A percentile compares a stretch with the other conserved stretches of the same genome.
These are phyloP conservation scores for Geotrichum klebahnii DNA, from an alignment of 1,139 yeast genomes.

Conservation along the genomic window DNA sequence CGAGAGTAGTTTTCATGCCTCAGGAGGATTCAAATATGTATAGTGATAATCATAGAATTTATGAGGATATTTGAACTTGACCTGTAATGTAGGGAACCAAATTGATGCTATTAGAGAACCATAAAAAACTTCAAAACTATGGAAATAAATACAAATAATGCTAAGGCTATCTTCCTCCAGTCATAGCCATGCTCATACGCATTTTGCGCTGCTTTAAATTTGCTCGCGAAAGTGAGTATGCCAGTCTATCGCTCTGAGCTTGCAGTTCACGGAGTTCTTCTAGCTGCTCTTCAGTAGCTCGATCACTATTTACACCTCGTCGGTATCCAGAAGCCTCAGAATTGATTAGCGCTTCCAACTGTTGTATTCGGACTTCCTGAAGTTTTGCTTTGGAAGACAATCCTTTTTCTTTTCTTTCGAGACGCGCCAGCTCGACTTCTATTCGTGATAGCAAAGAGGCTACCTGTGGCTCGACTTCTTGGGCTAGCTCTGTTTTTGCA, in stretches of 20 bases:
- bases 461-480: slow-evolving; percentile 34
- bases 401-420: slow-evolving; percentile 30
- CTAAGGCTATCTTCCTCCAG: slow-evolving; percentile 5
- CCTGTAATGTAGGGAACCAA: no score
- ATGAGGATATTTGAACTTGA: no score
- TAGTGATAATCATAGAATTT: no score
- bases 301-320: slow-evolving; percentile 24
- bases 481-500: slow-evolving; percentile 30
- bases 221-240: slow-evolving; percentile 36
- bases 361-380: slow-evolving; percentile 15
- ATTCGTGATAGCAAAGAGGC: slow-evolving; percentile 27
- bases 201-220: slow-evolving; percentile 34
- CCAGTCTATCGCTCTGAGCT: slow-evolving; percentile 40
- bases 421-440: slow-evolving; percentile 30
- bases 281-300: slow-evolving; percentile 39
- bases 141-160: neutral
- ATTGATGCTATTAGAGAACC: no score
- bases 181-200: slow-evolving; percentile 21
- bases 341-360: slow-evolving; percentile 14
- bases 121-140: neutral
- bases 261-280: slow-evolving; percentile 40
- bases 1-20: no score
- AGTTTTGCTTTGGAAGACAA: slow-evolving; percentile 31
- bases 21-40: no score
- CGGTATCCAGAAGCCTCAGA: slow-evolving; percentile 17